These are phyloP conservation scores for Coniosporium tulheliwenetii DNA, from an alignment of 2,329 filamentous ascomycete genomes.

Conservation along the genomic window DNA sequence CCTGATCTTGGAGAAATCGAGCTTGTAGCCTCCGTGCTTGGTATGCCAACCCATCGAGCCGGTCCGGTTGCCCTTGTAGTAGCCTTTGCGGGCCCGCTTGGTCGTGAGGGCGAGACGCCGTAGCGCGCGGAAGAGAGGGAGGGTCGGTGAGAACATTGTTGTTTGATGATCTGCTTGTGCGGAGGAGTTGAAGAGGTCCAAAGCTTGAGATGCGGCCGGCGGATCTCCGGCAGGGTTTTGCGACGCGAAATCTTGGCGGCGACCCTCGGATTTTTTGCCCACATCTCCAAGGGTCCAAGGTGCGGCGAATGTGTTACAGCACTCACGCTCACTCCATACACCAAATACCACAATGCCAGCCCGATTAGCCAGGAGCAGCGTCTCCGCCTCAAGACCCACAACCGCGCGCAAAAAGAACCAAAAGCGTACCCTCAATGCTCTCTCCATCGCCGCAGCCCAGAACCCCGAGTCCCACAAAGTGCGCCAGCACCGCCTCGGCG, in stretches of 20 bases:
- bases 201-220: neutral
- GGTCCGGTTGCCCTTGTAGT: slow-evolving; percentile 90
- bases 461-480: slow-evolving; percentile 37
- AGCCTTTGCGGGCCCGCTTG: slow-evolving; percentile 84
- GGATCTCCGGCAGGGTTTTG: neutral
- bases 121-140: slow-evolving; percentile 49
- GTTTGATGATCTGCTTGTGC: neutral
- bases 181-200: neutral
- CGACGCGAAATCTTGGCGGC: no score
- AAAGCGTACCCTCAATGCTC: slow-evolving; percentile 45
- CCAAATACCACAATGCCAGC: slow-evolving; percentile 23
- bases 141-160: slow-evolving; percentile 48
- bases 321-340: neutral
- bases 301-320: neutral
- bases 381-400: slow-evolving; percentile 16
- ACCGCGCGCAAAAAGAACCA: slow-evolving; percentile 25
- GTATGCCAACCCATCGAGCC: slow-evolving; percentile 79
- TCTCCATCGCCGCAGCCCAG: slow-evolving; percentile 46
- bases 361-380: slow-evolving; percentile 23
- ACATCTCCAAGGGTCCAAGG: neutral
- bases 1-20: slow-evolving; percentile 78
- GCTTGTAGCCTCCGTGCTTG: slow-evolving; percentile 65
- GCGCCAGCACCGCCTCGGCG: slow-evolving; percentile 41
- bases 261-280: neutral
- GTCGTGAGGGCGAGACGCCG: slow-evolving; percentile 72